A percentile compares a stretch with the other conserved stretches of the same genome.
Conservation (phyloP, 164 flowering plant species). For the Magnolia kwangsiensis region DNA sequence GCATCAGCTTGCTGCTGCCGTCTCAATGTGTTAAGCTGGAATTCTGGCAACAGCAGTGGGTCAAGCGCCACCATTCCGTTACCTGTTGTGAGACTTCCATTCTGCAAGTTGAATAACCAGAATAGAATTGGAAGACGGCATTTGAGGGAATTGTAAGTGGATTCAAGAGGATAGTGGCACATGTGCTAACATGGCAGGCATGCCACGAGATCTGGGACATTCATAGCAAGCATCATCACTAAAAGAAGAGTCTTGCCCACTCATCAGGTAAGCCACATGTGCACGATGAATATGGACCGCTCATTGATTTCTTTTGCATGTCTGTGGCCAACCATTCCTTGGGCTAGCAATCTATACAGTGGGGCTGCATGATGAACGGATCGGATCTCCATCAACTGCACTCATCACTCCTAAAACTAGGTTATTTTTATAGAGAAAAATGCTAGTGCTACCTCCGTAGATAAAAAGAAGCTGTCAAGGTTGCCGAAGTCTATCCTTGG, state of each 20-base stretch:
- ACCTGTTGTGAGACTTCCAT: slow-evolving; percentile 41
- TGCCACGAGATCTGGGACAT: neutral
- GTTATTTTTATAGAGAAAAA: too few species aligned
- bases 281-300: neutral
- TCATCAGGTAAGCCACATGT: neutral
- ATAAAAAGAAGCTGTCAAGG: slow-evolving; percentile 45
- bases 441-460: slow-evolving; percentile 48
- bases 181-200: neutral
- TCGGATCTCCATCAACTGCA: neutral
- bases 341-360: neutral
- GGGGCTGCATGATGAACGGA: neutral
- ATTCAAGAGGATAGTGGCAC: neutral
- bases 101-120: slow-evolving; percentile 25
- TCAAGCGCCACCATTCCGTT: slow-evolving; percentile 30
- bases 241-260: neutral
- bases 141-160: neutral
- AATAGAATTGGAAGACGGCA: neutral
- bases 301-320: neutral
- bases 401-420: too few species aligned
- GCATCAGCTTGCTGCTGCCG: slow-evolving; percentile 23
- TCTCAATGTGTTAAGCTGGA: slow-evolving; percentile 22
- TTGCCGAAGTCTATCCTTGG: slow-evolving; percentile 68
- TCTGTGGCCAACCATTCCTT: neutral
- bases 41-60: slow-evolving; percentile 50
- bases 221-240: neutral